Evolutionary conservation across 169 alveolate species (phyloP).

Genomic region (Plasmodium ovale): DNA sequence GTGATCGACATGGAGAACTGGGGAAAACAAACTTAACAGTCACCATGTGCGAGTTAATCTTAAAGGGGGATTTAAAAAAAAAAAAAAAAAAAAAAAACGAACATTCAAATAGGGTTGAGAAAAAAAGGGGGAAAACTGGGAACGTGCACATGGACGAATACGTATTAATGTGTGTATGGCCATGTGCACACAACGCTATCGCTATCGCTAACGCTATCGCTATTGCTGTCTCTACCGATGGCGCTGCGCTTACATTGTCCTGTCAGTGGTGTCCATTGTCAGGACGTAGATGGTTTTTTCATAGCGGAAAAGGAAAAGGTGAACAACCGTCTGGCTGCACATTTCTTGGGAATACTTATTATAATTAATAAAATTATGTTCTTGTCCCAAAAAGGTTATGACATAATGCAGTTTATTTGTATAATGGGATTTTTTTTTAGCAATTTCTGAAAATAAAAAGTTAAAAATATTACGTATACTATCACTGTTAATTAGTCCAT

Average conservation of each 20-base stretch:
- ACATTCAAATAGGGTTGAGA: too few species aligned
- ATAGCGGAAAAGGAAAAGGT: slow-evolving; percentile 19
- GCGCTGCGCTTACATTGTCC: slow-evolving; percentile 23
- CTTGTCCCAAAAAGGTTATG: slow-evolving; percentile 34
- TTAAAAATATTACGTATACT: slow-evolving; percentile 10
- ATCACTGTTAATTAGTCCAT: slow-evolving; percentile 42
- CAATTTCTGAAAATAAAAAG: slow-evolving; percentile 16
- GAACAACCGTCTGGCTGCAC: slow-evolving; percentile 36
- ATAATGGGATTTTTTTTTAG: slow-evolving; percentile 1
- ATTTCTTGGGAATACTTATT: slow-evolving; percentile 45
- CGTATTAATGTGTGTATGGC: too few species aligned
- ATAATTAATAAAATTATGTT: slow-evolving; percentile 44
- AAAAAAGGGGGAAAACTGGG: too few species aligned
- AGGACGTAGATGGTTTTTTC: slow-evolving; percentile 6
- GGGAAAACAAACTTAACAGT: too few species aligned
- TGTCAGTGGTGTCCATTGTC: slow-evolving; percentile 13
- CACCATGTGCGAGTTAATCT: too few species aligned
- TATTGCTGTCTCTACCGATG: too few species aligned
- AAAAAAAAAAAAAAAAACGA: too few species aligned
- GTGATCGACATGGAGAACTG: too few species aligned
- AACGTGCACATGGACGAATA: too few species aligned
- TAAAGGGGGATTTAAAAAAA: too few species aligned
- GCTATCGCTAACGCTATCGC: too few species aligned
- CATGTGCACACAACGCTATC: too few species aligned
- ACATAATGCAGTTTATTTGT: slow-evolving; percentile 32